These are phyloP conservation scores for Rostrohypoxylon terebratum DNA, from an alignment of 495 filamentous ascomycete genomes.

Conservation along the genomic window DNA sequence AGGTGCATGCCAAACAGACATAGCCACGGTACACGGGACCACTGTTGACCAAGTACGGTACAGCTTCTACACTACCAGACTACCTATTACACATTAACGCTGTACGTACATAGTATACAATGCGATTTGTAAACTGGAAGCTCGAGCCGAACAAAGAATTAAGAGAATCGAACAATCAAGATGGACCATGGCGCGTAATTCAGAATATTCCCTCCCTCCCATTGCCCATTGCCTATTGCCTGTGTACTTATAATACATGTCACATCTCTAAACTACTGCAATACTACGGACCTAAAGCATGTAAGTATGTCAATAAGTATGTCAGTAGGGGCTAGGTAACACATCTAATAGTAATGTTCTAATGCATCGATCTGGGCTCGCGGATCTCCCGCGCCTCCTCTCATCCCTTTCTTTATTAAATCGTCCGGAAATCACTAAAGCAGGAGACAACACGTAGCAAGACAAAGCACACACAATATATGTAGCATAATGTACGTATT, in stretches of 20 bases:
- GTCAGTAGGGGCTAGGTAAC: neutral
- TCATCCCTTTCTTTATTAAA: conserved; percentile 39
- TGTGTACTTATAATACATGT: neutral
- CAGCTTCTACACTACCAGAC: neutral
- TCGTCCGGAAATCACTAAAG: conserved; percentile 14
- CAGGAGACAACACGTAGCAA: conserved; percentile 39
- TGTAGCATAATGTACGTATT: neutral
- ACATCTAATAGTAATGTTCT: neutral
- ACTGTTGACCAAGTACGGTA: conserved; percentile 36
- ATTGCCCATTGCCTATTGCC: no score
- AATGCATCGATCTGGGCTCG: conserved; percentile 27
- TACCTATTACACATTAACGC: neutral
- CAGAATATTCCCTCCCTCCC: conserved; percentile 12
- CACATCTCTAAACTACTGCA: neutral
- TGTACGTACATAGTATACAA: neutral
- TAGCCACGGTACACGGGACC: conserved; percentile 44
- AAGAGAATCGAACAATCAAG: conserved; percentile 5
- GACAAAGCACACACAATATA: neutral
- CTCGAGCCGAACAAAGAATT: conserved; percentile 35
- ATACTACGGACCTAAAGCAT: neutral
- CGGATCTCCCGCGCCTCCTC: conserved; percentile 34
- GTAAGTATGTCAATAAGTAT: neutral
- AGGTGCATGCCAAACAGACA: conserved; percentile 47
- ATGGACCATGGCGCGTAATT: conserved; percentile 24
- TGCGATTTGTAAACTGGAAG: conserved; percentile 19